These are phyloP conservation scores for Keqinozyma sinolaborantium DNA, from an alignment of 1,139 yeast species.

Conservation along the genomic window DNA sequence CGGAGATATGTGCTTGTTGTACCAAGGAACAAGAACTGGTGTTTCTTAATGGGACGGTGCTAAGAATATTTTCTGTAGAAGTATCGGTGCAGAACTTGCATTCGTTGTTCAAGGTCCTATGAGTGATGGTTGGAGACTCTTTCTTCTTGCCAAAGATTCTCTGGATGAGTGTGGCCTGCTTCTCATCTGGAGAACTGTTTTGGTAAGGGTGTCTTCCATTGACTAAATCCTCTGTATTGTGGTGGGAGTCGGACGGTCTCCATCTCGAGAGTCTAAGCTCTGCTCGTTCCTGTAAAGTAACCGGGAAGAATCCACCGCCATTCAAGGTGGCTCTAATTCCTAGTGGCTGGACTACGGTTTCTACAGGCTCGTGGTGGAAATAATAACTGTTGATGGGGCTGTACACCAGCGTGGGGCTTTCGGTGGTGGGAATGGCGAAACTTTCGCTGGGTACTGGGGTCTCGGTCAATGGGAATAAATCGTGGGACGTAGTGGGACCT, in stretches of 20 bases:
- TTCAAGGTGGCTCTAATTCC: slow-evolving; percentile 4
- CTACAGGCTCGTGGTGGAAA: slow-evolving; percentile 1
- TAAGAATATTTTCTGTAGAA: neutral
- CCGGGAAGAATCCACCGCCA: slow-evolving; percentile 6
- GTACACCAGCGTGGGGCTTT: slow-evolving; percentile 4
- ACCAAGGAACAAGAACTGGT: neutral
- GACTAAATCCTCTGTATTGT: slow-evolving; percentile 28
- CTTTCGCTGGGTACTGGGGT: too few relatives aligned
- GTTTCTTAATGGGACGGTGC: neutral
- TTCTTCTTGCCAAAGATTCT: too few relatives aligned
- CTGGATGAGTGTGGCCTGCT: too few relatives aligned
- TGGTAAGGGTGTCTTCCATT: slow-evolving; percentile 43
- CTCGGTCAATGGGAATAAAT: too few relatives aligned
- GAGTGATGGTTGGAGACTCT: neutral
- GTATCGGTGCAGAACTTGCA: neutral
- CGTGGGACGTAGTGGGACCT: too few relatives aligned
- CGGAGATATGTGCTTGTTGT: too few relatives aligned
- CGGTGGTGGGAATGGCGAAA: neutral
- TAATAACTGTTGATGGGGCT: neutral
- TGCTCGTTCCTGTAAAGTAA: slow-evolving; percentile 38
- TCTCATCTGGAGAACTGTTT: slow-evolving; percentile 9
- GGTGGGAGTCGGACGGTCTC: slow-evolving; percentile 48
- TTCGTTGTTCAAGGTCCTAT: neutral
- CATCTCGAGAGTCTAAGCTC: slow-evolving; percentile 52
- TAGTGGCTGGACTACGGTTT: neutral